Conservation (phyloP, 164 flowering plant species). For the Aristolochia fimbriata region DNA sequence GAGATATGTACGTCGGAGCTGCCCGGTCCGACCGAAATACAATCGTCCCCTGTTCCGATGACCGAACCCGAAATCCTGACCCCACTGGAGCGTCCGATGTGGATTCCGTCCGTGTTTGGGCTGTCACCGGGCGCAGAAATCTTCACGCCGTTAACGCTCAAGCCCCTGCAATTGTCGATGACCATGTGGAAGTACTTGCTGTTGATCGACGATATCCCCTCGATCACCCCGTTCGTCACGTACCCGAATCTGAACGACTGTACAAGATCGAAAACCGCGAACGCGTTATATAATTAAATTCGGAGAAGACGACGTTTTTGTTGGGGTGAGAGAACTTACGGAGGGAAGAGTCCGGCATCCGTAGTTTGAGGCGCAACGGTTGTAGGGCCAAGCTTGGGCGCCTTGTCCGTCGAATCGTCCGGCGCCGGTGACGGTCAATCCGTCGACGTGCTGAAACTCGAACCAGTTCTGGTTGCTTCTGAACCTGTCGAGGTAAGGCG, state of each 20-base stretch:
- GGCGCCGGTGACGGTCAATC: slow-evolving; percentile 21
- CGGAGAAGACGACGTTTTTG: too few species aligned
- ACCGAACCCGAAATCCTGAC: not conserved
- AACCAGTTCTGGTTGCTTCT: slow-evolving; percentile 17
- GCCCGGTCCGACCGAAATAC: not conserved
- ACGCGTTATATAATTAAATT: too few species aligned
- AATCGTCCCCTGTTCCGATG: not conserved
- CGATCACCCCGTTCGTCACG: not conserved
- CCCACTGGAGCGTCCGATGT: not conserved
- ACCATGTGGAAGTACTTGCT: slow-evolving; percentile 1
- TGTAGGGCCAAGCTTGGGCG: slow-evolving; percentile 1
- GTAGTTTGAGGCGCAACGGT: not conserved
- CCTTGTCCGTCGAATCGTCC: not conserved
- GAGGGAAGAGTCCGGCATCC: not conserved
- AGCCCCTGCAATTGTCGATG: not conserved
- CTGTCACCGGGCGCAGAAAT: not conserved
- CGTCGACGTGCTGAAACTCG: slow-evolving; percentile 17
- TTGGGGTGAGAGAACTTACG: not conserved
- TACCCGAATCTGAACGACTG: not conserved
- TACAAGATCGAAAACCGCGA: not conserved
- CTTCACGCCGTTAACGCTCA: not conserved
- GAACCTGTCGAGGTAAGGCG: slow-evolving; percentile 8
- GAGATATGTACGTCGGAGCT: not conserved
- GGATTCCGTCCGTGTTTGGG: slow-evolving; percentile 1
- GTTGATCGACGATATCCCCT: not conserved